Base-by-base conservation (phyloP, 805 yeast species). In the Candida mattraensis region DNA sequence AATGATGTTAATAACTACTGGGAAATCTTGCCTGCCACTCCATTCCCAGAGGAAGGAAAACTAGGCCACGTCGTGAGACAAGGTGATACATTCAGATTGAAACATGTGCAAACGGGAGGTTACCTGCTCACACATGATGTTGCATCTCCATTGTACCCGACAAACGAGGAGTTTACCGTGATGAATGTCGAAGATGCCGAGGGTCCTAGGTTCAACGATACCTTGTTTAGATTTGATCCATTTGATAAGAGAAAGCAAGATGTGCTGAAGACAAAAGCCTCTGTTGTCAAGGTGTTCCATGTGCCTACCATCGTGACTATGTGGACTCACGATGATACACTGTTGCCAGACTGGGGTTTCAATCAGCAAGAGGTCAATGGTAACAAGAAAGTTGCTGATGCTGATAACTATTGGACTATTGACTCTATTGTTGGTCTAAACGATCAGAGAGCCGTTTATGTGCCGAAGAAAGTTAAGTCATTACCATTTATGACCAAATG, bases 311-410 rank as follows among this genome's bases (percentile, higher is more conserved):
- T 83, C 32, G 98, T 94, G 28, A 91, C 96, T 13, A 74, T 93
- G 77, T 89, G 96, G 94, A 83, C 96, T 5, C 95, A 87, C 54
- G 73, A 81, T 51, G 95, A 86, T 53, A 80, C 74, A 39, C 58
- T 77, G 27, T 75, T 93, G 40, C 99, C 99, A 13, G 97, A 87
- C 11, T 93, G 99, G 99, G 99, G 84, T 1, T 85, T 79, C 58
- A 66, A 68, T 35, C 98, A 93, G 59, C 88, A 83, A 58, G 99
- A 93, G 66, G 88, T 93, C 40, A 87, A 93, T 58, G 99, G 99
- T 57, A 87, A 85, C 69, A 93, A 93, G 61, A 83, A 87, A 58
- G 58, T 82, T 14, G 74, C 60, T 23, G 94, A 84, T 30, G 48
- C 68, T 10, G 75, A 78, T 35, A 87, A 85, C 56, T 63, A 71